These are phyloP conservation scores for Lepiota brunneoincarnata DNA, from an alignment of 768 basidiomycete species.

Conservation along the genomic window DNA sequence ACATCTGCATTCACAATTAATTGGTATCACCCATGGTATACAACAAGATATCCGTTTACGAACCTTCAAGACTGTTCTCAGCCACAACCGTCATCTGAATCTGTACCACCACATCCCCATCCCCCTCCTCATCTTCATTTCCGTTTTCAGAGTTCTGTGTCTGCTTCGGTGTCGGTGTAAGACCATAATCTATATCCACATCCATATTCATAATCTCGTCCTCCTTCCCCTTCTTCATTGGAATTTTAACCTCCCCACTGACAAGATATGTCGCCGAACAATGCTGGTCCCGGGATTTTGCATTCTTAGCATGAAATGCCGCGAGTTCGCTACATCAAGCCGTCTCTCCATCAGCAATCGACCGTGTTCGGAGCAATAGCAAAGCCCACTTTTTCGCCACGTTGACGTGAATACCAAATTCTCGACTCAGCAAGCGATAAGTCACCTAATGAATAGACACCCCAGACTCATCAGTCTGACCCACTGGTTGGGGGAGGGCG, in stretches of 20 bases:
- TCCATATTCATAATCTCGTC: constrained; percentile 19
- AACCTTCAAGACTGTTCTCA: constrained; percentile 66
- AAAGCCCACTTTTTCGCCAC: constrained; percentile 69
- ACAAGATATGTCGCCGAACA: constrained; percentile 71
- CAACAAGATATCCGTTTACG: constrained; percentile 17
- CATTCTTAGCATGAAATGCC: constrained; percentile 44
- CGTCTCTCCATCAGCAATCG: not conserved
- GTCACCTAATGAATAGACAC: constrained; percentile 57
- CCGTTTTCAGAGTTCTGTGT: not conserved
- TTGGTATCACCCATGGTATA: not conserved
- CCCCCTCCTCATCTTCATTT: constrained; percentile 26
- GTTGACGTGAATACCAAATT: constrained; percentile 71
- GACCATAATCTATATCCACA: constrained; percentile 36
- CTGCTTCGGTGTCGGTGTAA: constrained; percentile 11
- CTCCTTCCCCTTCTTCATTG: constrained; percentile 15
- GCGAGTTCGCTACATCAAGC: constrained; percentile 70
- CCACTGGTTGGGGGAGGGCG: too few relatives aligned
- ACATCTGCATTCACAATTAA: constrained; percentile 37
- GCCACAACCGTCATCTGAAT: constrained; percentile 56
- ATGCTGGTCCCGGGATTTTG: constrained; percentile 36
- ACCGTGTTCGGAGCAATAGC: not conserved
- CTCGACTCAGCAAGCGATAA: constrained; percentile 72
- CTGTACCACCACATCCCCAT: constrained; percentile 29
- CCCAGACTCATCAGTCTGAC: too few relatives aligned
- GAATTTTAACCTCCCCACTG: constrained; percentile 45